Evolutionary conservation across 169 alveolate genomes (phyloP), one percentile per base, ranked within the genome.

Genomic region (Eimeria falciformis): DNA sequence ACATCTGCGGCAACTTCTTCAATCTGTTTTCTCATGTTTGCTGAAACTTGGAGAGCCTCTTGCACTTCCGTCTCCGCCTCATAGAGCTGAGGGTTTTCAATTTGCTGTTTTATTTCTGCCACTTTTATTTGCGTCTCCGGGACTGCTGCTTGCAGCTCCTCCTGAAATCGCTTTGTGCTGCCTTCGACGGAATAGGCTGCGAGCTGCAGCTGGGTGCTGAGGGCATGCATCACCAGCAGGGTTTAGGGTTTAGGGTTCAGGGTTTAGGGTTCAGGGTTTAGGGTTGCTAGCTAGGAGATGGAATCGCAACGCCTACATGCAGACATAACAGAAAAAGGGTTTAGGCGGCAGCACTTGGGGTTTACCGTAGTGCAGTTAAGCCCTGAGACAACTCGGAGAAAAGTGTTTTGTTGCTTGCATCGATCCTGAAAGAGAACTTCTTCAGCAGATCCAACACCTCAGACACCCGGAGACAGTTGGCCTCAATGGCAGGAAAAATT

Each of bases 141-240:
- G 2, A 62, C 43, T 5, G 69, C 78, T 3, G 83, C 82, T 40
- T 66, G 75, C 58, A 91, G 78, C 66, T 91, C 94, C 71, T 91
- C 81, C 55, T 47, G 45, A 73, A 91, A 91, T 2, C 91, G 43
- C 66, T 69, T 18, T 43, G 58, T 69, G 53, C 87, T 91, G 25
- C 81, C 58, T 45, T 91, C 94, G 3, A 89, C 53, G 14, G 85
- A 29, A 18, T 45, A 71, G 17, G 27, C 81, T 9, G 94, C 83
- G 71, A 91, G 69, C 82, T 91, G 89, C 33, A 91, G 9, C 85
- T 90, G 94, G 23, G 82, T 90, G 53, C 91, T 77, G 92, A 4
- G 50, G 14, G 21, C 27, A 9, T 6, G 12, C 23, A 40, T 6
- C 53, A 21, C 37, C 43, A 37, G 18, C 14, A 45, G 56, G 84